A percentile compares a stretch with the other conserved stretches of the same genome.
Evolutionary conservation across 169 alveolate genomes (phyloP).

Genomic region (Eimeria mitis): DNA sequence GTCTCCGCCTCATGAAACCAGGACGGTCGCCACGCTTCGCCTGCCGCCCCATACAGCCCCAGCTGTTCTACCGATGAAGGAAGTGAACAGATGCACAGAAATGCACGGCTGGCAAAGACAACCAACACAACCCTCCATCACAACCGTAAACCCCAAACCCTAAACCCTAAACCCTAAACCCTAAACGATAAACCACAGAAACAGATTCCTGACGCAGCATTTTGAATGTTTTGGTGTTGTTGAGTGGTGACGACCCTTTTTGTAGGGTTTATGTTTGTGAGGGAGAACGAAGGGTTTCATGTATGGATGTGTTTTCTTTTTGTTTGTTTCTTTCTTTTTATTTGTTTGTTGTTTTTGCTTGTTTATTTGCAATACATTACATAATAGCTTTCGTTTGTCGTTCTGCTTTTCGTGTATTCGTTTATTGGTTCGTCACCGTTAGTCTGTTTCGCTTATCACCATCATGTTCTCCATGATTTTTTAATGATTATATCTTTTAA

Average conservation of each 20-base stretch:
- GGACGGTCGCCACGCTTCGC: not conserved
- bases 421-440: not conserved
- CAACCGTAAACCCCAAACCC: conserved; percentile 1
- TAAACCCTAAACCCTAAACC: not conserved
- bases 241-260: too few species aligned
- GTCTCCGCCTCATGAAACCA: not conserved
- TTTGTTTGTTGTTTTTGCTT: not conserved
- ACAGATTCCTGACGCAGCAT: too few species aligned
- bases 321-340: not conserved
- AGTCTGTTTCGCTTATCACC: not conserved
- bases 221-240: too few species aligned
- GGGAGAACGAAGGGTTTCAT: too few species aligned
- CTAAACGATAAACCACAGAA: not conserved
- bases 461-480: not conserved
- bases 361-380: not conserved
- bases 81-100: not conserved
- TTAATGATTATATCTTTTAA: too few species aligned
- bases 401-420: not conserved
- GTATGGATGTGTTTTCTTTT: not conserved
- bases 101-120: not conserved
- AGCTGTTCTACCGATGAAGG: conserved; percentile 18
- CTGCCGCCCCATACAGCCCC: not conserved
- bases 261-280: too few species aligned
- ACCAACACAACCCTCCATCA: not conserved
- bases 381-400: not conserved